Evolutionary conservation across 306 rosid genomes (phyloP), one percentile per base, ranked within the genome.

Genomic region (Abrus pulchellus): DNA sequence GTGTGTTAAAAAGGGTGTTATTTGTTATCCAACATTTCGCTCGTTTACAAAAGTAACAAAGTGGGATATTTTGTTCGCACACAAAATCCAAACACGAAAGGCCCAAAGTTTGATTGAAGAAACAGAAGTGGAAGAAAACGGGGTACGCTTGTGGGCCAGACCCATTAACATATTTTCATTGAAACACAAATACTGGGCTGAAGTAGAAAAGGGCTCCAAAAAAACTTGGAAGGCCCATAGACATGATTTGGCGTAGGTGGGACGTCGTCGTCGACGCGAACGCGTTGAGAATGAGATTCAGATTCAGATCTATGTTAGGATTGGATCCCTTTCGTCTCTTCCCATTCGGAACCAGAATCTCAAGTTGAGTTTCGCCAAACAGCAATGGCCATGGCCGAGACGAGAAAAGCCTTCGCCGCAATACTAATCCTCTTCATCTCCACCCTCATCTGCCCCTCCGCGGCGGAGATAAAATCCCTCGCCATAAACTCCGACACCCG

Each of bases 401-500:
- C 86, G 74, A 89, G 68, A 78, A 6, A 59, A 29, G 69, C 80
- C 86, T 60, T 36, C 7, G 4, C 61, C 41, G 7, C 28, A 4
- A 2, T 52, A 79, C 0, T 84, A 66, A 3, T 77, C 76, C 11
- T 70, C 75, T 30, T 76, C 63, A 29, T 87, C 68, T 11, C 41
- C 41, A 53, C 48, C 55, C 30, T 82, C 7, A 6, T 74, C 11
- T 63, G 79, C 70, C 82, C 74, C 52, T 10, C 97, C 77, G n/a
- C 84, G 54, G 97, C 91, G 11, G 98, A 94, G 91, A 94, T 91
- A 78, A 94, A 89, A 77, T 83, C 89, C 88, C 94, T 94, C 1
- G 83, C 87, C 43, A 91, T 94, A 53, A 74, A 65, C 65, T 77
- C 92, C 85, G 98, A 94, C 81, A 63, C 79, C 45, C 92, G 98